phyloP scores from a whole-genome alignment of 1,284 basidiomycete species.

The Coniferiporia weirii region DNA sequence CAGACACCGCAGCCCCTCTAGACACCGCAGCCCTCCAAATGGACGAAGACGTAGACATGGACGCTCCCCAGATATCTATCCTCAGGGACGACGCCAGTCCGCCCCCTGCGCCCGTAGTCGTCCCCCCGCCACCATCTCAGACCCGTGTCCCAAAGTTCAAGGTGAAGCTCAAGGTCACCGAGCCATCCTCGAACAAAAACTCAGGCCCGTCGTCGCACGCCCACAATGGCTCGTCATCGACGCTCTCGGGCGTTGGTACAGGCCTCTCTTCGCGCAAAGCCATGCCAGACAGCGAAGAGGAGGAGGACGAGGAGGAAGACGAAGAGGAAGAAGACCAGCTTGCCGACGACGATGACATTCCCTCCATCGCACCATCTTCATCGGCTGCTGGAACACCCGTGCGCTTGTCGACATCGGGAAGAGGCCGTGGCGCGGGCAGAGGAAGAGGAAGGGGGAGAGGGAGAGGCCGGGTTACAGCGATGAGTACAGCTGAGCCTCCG shows the following conservation, averaged over 20 bases:
- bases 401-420: slow-evolving; percentile 20
- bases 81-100: slow-evolving; percentile 64
- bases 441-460: slow-evolving; percentile 15
- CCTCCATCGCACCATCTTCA: slow-evolving; percentile 25
- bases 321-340: slow-evolving; percentile 66
- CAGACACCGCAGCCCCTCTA: background rate
- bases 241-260: background rate
- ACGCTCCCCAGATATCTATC: slow-evolving; percentile 73
- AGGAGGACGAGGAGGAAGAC: slow-evolving; percentile 53
- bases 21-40: background rate
- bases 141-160: slow-evolving; percentile 38
- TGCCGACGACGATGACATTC: slow-evolving; percentile 63
- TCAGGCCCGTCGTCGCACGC: background rate
- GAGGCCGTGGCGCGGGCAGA: slow-evolving; percentile 10
- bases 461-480: slow-evolving; percentile 5
- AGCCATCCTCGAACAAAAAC: slow-evolving; percentile 14
- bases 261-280: background rate
- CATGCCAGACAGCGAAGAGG: slow-evolving; percentile 16
- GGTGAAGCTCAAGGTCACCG: slow-evolving; percentile 47
- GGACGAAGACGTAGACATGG: slow-evolving; percentile 47
- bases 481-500: slow-evolving; percentile 15
- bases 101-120: slow-evolving; percentile 37
- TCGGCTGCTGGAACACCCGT: slow-evolving; percentile 27
- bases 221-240: background rate
- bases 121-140: slow-evolving; percentile 22